Evolutionary conservation across 441 rosid genomes (phyloP).

Genomic region (Euphorbia schlechtendalii): DNA sequence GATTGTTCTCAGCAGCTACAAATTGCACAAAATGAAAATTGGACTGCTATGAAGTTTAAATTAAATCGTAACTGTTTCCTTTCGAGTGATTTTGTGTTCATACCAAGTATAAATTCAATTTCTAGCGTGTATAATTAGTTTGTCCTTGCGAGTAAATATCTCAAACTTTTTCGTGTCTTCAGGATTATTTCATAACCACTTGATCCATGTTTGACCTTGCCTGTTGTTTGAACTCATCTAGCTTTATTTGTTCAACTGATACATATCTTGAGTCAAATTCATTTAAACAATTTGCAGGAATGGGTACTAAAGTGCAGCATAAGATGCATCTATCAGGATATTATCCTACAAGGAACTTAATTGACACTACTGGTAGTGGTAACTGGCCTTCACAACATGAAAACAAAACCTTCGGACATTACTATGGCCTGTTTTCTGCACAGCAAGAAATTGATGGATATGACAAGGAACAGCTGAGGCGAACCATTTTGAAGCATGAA

Average conservation of each 20-base stretch:
- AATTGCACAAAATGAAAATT: neutral
- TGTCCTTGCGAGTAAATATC: neutral
- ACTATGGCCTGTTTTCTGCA: conserved; percentile 19
- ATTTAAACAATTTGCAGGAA: conserved; percentile 24
- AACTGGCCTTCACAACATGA: conserved; percentile 32
- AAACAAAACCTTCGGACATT: conserved; percentile 21
- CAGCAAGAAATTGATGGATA: conserved; percentile 24
- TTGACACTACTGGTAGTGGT: conserved; percentile 19
- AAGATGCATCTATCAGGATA: conserved; percentile 39
- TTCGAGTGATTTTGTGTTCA: neutral
- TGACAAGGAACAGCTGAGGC: conserved; percentile 36
- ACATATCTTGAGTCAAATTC: conserved; percentile 7
- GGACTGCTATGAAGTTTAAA: neutral
- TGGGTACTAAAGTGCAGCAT: conserved; percentile 39
- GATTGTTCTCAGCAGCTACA: neutral
- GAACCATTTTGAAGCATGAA: conserved; percentile 45
- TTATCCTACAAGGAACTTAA: conserved; percentile 30
- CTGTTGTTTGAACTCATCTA: conserved; percentile 6
- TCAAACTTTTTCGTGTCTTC: neutral
- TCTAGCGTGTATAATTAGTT: neutral
- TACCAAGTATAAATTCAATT: neutral
- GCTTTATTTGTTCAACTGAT: neutral
- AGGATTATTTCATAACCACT: neutral
- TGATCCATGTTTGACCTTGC: neutral
- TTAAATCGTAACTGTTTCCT: neutral